A percentile compares a stretch with the other conserved stretches of the same genome.
These are phyloP conservation scores for Pseudopyricularia cyperi DNA, from an alignment of 2,329 filamentous ascomycete genomes.

Conservation along the genomic window DNA sequence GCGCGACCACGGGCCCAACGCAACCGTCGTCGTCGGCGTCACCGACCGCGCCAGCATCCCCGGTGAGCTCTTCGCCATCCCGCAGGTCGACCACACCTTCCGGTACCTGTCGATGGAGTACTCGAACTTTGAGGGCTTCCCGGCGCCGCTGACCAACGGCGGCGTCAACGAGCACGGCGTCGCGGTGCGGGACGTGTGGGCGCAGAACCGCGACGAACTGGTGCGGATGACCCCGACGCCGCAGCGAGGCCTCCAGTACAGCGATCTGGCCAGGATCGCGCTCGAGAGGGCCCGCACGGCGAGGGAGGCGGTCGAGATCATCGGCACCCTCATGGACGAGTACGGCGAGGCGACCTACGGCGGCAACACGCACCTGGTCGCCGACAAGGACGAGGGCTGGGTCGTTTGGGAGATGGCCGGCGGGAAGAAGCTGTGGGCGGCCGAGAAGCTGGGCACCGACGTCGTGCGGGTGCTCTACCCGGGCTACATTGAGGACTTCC, in stretches of 20 bases:
- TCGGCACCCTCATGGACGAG: not conserved
- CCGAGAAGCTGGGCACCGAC: not conserved
- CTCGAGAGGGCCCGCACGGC: not conserved
- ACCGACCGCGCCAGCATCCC: not conserved
- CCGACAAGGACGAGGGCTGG: constrained; percentile 1
- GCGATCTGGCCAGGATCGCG: not conserved
- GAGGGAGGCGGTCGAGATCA: not conserved
- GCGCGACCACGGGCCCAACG: not conserved
- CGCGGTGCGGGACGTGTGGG: constrained; percentile 1
- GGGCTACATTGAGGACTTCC: not conserved
- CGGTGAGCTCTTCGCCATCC: not conserved
- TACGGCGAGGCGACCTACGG: constrained; percentile 2
- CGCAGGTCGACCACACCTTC: not conserved
- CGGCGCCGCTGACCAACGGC: constrained; percentile 1
- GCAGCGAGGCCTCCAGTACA: not conserved
- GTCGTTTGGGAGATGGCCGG: constrained; percentile 1
- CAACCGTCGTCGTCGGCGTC: not conserved
- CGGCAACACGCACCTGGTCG: constrained; percentile 1
- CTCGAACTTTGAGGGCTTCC: constrained; percentile 2
- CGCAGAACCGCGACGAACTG: constrained; percentile 1
- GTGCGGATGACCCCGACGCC: not conserved
- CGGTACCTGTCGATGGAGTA: constrained; percentile 3
- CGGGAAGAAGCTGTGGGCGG: not conserved
- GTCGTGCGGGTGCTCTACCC: constrained; percentile 1
- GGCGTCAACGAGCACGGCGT: constrained; percentile 1